Percentiles rank a stretch among this genome's conserved stretches.
These are phyloP conservation scores for Podosphaera xanthii DNA, from an alignment of 2,329 filamentous ascomycete genomes.

Conservation along the genomic window DNA sequence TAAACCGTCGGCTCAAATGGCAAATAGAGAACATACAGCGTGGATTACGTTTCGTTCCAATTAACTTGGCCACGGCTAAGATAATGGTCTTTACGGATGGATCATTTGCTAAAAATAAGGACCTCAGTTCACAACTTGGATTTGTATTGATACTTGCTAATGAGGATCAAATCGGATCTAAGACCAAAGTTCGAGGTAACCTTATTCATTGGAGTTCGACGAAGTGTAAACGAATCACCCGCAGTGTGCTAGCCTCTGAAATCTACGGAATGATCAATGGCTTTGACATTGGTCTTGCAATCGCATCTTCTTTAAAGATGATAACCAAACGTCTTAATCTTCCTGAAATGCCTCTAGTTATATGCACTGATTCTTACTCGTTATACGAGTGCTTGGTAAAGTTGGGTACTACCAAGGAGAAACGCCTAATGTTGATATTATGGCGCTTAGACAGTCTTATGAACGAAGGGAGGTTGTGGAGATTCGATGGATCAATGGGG, in stretches of 20 bases:
- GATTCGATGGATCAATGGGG: no score
- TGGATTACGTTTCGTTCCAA: background rate
- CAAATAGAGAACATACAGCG: background rate
- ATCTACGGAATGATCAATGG: conserved; percentile 3
- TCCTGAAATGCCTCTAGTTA: background rate
- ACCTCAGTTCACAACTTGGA: background rate
- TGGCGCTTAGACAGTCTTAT: background rate
- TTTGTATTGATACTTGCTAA: background rate
- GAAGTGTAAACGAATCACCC: conserved; percentile 1
- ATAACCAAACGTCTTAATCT: background rate
- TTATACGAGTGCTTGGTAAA: background rate
- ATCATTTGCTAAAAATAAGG: background rate
- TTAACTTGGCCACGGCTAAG: background rate
- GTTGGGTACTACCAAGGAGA: background rate
- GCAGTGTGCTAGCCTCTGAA: conserved; percentile 2
- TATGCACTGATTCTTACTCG: no score
- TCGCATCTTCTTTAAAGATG: background rate
- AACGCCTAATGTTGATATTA: background rate
- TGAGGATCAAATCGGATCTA: background rate
- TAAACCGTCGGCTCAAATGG: background rate
- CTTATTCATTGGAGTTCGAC: background rate
- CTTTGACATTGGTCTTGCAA: conserved; percentile 1
- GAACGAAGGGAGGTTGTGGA: background rate
- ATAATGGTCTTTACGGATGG: conserved; percentile 1
- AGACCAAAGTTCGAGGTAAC: background rate